These are phyloP conservation scores for Ambrosia artemisiifolia DNA, from an alignment of 129 eudicot species.

Conservation along the genomic window DNA sequence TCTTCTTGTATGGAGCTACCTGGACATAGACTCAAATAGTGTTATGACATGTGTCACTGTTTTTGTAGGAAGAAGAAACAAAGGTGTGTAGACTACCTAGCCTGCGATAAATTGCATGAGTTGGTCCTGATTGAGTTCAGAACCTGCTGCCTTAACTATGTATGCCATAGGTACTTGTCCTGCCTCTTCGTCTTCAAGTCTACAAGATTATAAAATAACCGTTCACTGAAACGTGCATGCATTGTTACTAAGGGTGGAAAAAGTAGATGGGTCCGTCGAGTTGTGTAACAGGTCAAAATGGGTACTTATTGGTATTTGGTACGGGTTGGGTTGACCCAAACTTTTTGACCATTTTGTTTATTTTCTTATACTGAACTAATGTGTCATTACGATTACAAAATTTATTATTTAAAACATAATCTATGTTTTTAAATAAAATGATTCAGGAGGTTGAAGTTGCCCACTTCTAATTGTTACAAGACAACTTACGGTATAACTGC, in stretches of 20 bases:
- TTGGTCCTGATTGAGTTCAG: slow-evolving; percentile 59
- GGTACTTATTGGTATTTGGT: background rate
- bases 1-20: slow-evolving; percentile 94
- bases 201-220: slow-evolving; percentile 24
- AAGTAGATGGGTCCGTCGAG: background rate
- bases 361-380: background rate
- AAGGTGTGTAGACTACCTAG: slow-evolving; percentile 43
- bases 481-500: slow-evolving; percentile 69
- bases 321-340: background rate
- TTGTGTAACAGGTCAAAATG: background rate
- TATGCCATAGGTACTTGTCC: slow-evolving; percentile 81
- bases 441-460: background rate
- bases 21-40: slow-evolving; percentile 16
- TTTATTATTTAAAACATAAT: background rate
- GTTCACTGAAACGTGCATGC: background rate
- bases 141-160: too few relatives aligned
- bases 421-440: background rate
- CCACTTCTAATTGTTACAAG: slow-evolving; percentile 2
- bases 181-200: slow-evolving; percentile 71
- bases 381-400: background rate
- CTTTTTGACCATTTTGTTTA: too few relatives aligned
- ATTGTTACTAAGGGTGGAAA: background rate
- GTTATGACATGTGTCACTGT: background rate
- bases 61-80: slow-evolving; percentile 3
- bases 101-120: slow-evolving; percentile 55